A percentile compares a stretch with the other conserved stretches of the same genome.
phyloP scores from a whole-genome alignment of 208 protist species.

The Leishmania mexicana region DNA sequence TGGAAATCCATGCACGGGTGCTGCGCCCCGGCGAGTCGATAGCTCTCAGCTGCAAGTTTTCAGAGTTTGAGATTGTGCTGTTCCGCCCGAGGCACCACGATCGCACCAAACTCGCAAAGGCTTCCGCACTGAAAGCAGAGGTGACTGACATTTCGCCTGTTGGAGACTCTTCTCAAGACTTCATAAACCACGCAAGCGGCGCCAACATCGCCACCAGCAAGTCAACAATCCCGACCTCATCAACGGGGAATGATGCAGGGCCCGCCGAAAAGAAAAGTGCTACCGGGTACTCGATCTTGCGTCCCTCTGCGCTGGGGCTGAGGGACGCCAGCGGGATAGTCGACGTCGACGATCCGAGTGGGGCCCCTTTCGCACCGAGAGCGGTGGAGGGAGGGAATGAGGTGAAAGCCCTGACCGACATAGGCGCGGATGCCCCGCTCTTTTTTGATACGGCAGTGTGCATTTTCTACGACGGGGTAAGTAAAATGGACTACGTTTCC shows the following conservation, averaged over 20 bases:
- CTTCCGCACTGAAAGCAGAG: constrained; percentile 13
- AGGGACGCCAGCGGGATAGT: background rate
- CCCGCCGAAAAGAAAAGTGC: constrained; percentile 1
- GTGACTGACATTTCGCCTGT: background rate
- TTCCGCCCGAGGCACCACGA: constrained; percentile 59
- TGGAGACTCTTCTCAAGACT: constrained; percentile 8
- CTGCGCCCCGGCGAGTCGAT: constrained; percentile 67
- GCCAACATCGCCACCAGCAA: constrained; percentile 1
- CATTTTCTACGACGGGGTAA: constrained; percentile 61
- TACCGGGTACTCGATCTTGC: background rate
- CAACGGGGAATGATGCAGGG: background rate
- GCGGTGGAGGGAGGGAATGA: constrained; percentile 8
- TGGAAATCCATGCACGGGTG: constrained; percentile 44
- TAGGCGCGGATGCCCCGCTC: constrained; percentile 29
- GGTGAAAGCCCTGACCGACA: background rate
- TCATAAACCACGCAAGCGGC: constrained; percentile 2
- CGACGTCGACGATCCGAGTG: constrained; percentile 1
- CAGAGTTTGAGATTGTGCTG: constrained; percentile 78
- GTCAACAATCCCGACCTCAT: background rate
- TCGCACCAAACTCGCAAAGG: constrained; percentile 11
- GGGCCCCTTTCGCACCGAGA: background rate
- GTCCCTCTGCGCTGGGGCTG: background rate
- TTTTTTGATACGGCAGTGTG: constrained; percentile 85
- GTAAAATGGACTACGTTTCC: constrained; percentile 74
- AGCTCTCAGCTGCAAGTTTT: constrained; percentile 49